Conservation (phyloP, 768 basidiomycete species). For the Pisolithus marmoratus region DNA sequence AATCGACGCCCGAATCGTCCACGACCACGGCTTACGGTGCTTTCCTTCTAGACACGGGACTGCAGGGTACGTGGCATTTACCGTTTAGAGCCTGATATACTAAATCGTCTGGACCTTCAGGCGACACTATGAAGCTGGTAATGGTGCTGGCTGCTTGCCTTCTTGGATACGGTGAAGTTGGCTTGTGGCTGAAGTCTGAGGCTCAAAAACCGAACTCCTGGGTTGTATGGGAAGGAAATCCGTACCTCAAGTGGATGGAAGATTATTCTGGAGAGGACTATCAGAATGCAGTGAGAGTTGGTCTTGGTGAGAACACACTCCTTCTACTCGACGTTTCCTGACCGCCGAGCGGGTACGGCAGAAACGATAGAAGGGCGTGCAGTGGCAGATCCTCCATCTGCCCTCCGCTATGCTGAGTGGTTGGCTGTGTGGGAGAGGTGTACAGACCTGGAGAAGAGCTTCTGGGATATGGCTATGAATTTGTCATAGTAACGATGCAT, state of each 20-base stretch:
- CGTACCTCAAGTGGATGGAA: slow-evolving; percentile 71
- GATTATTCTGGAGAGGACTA: slow-evolving; percentile 73
- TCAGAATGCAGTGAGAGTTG: slow-evolving; percentile 64
- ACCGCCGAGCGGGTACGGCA: slow-evolving; percentile 25
- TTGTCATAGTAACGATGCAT: background rate
- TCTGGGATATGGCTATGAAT: slow-evolving; percentile 74
- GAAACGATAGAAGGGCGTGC: slow-evolving; percentile 71
- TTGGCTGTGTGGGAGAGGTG: slow-evolving; percentile 68
- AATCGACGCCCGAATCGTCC: slow-evolving; percentile 55
- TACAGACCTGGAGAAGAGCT: slow-evolving; percentile 71
- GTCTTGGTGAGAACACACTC: slow-evolving; percentile 54
- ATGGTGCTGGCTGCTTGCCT: slow-evolving; percentile 84
- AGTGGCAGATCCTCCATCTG: slow-evolving; percentile 57
- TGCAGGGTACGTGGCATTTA: slow-evolving; percentile 44
- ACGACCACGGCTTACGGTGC: slow-evolving; percentile 83
- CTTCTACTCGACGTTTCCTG: slow-evolving; percentile 2
- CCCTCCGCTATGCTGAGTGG: slow-evolving; percentile 57
- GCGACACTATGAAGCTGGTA: slow-evolving; percentile 65
- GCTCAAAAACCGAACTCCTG: slow-evolving; percentile 38
- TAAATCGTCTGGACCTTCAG: slow-evolving; percentile 25
- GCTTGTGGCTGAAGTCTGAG: slow-evolving; percentile 70
- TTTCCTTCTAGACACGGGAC: slow-evolving; percentile 74
- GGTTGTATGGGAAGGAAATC: slow-evolving; percentile 61
- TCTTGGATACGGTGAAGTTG: slow-evolving; percentile 90
- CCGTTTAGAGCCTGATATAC: background rate